Evolutionary conservation across 495 filamentous ascomycete species (phyloP).

Genomic region (Hyaloscypha variabilis): DNA sequence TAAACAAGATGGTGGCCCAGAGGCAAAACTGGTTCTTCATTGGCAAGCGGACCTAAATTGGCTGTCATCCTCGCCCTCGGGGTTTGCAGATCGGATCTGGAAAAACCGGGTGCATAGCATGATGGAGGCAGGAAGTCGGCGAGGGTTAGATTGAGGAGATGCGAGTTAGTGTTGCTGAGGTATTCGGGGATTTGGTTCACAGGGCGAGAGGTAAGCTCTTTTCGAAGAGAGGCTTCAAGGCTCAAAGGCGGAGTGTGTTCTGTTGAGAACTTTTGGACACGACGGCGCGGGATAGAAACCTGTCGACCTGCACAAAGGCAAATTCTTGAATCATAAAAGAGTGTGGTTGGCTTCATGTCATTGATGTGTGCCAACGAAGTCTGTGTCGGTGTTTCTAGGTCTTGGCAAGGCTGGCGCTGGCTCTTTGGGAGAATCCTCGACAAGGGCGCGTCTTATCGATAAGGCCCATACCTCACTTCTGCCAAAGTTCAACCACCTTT

Average conservation of each 20-base stretch:
- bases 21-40: slow-evolving; percentile 42
- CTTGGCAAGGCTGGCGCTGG: neutral
- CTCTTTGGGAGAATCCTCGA: neutral
- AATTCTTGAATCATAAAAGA: neutral
- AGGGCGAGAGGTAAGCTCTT: slow-evolving; percentile 39
- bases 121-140: slow-evolving; percentile 53
- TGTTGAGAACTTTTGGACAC: neutral
- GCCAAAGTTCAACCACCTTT: neutral
- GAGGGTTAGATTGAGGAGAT: slow-evolving; percentile 67
- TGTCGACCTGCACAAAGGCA: neutral
- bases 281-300: neutral
- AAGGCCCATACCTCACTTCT: neutral
- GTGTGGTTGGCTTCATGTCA: slow-evolving; percentile 15
- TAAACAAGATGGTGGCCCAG: slow-evolving; percentile 74
- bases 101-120: slow-evolving; percentile 22
- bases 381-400: neutral
- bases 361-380: neutral
- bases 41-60: neutral
- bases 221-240: slow-evolving; percentile 15
- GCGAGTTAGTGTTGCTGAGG: slow-evolving; percentile 62
- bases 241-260: neutral
- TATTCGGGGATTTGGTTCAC: slow-evolving; percentile 64
- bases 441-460: slow-evolving; percentile 25
- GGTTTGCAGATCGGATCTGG: slow-evolving; percentile 1
- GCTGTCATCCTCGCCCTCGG: no score